Conservation (phyloP, 768 basidiomycete species). For the Psilocybe tampanensis region DNA sequence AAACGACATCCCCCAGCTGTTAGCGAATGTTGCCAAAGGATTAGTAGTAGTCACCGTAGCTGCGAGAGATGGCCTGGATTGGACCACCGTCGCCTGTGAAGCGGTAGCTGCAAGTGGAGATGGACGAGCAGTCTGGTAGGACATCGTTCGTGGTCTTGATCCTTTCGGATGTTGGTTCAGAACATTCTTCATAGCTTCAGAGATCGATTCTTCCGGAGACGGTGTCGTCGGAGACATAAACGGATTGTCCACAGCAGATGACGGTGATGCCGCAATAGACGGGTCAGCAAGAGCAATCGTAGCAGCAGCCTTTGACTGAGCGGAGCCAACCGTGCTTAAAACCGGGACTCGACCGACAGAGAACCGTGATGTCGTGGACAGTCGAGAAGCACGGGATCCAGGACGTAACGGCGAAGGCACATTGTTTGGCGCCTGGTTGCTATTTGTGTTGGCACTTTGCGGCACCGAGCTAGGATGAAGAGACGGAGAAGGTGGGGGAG, state of each 20-base stretch:
- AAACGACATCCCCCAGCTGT: conserved; percentile 68
- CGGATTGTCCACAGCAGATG: conserved; percentile 43
- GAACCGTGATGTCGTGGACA: conserved; percentile 70
- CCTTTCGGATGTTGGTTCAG: conserved; percentile 13
- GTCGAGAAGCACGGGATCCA: conserved; percentile 70
- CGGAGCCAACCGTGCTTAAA: conserved; percentile 49
- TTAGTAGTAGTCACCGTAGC: conserved; percentile 44
- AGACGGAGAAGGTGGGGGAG: conserved; percentile 38
- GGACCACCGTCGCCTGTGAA: conserved; percentile 25
- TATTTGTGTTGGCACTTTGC: conserved; percentile 26
- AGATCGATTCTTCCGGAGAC: conserved; percentile 62
- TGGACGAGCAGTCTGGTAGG: conserved; percentile 56
- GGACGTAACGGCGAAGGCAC: conserved; percentile 67
- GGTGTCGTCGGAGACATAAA: conserved; percentile 44
- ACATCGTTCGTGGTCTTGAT: conserved; percentile 58
- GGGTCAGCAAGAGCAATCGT: conserved; percentile 71
- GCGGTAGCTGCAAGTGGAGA: conserved; percentile 44
- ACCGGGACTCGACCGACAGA: conserved; percentile 65
- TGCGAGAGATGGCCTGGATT: conserved; percentile 11
- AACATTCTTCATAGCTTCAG: conserved; percentile 59
- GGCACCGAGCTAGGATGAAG: conserved; percentile 36
- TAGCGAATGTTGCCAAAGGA: conserved; percentile 60
- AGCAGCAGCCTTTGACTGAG: conserved; percentile 58
- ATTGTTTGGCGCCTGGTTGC: conserved; percentile 9
- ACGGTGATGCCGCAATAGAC: conserved; percentile 45